Conservation (phyloP, 23 red algal genomes). For the Pyropia haitanensis region DNA sequence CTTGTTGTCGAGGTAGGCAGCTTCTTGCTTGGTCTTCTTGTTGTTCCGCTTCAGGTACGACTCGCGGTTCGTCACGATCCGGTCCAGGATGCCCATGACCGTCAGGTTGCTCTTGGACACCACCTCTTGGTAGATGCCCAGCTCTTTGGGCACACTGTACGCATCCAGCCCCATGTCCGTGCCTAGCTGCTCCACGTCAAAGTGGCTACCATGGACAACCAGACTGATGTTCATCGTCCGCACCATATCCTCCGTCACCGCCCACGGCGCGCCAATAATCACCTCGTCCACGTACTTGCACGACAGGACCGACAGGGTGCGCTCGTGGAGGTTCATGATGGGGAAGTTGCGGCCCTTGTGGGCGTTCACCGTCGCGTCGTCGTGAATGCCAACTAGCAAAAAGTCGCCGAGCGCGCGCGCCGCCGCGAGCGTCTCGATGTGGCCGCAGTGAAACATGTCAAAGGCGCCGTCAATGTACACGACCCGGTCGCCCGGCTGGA, state of each 20-base stretch:
- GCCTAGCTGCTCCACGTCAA: slow-evolving; percentile 15
- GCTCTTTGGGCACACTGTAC: slow-evolving; percentile 67
- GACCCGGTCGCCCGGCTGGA: slow-evolving; percentile 67
- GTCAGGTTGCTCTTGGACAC: slow-evolving; percentile 45
- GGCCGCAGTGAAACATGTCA: slow-evolving; percentile 91
- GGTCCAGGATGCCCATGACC: slow-evolving; percentile 66
- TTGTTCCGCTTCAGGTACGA: slow-evolving; percentile 63
- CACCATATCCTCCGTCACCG: slow-evolving; percentile 90
- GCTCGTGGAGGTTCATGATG: slow-evolving; percentile 98
- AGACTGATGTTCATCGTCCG: slow-evolving; percentile 88
- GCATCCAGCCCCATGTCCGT: slow-evolving; percentile 35
- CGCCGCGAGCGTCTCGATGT: slow-evolving; percentile 68
- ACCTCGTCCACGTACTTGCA: slow-evolving; percentile 91
- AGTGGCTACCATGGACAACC: slow-evolving; percentile 81
- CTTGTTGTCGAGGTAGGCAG: slow-evolving; percentile 76
- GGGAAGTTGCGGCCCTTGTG: slow-evolving; percentile 86
- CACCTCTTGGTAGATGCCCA: slow-evolving; percentile 73
- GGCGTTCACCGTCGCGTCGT: slow-evolving; percentile 81
- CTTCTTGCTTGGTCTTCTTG: slow-evolving; percentile 68
- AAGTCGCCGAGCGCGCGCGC: slow-evolving; percentile 80
- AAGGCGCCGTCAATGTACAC: slow-evolving; percentile 95
- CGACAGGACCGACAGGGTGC: slow-evolving; percentile 65
- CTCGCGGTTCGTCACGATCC: slow-evolving; percentile 80
- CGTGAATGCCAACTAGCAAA: slow-evolving; percentile 92
- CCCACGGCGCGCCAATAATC: slow-evolving; percentile 94